A percentile compares a stretch with the other conserved stretches of the same genome.
Evolutionary conservation across 345 rosid species (phyloP).

Genomic region (Stellera chamaejasme): DNA sequence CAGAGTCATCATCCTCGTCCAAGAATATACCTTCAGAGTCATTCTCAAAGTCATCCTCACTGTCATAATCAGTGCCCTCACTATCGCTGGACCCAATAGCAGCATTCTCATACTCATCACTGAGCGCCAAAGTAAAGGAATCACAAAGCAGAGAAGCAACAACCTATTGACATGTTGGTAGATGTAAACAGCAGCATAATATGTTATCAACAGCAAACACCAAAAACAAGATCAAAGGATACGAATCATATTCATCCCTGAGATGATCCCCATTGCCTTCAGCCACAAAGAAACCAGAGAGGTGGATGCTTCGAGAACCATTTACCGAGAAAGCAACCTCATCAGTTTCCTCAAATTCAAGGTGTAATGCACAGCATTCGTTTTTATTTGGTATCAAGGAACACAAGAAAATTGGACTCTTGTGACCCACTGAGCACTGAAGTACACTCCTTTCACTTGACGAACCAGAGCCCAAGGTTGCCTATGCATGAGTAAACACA

Average conservation of each 20-base stretch:
- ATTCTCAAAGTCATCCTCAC: conserved; percentile 50
- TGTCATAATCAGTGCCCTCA: conserved; percentile 54
- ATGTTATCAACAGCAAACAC: not conserved
- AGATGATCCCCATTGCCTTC: conserved; percentile 35
- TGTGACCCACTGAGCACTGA: conserved; percentile 63
- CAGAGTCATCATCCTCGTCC: conserved; percentile 23
- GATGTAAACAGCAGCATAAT: not conserved
- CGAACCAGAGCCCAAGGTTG: conserved; percentile 78
- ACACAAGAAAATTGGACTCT: conserved; percentile 58
- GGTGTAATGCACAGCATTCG: conserved; percentile 72
- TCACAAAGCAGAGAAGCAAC: conserved; percentile 3
- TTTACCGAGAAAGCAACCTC: conserved; percentile 70
- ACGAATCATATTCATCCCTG: conserved; percentile 59
- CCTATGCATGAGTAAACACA: conserved; percentile 33
- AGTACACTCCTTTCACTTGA: conserved; percentile 54
- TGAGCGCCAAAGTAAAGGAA: conserved; percentile 29
- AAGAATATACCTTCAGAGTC: conserved; percentile 16
- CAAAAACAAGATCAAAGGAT: conserved; percentile 37
- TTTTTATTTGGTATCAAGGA: conserved; percentile 58
- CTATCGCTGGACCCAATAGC: conserved; percentile 38
- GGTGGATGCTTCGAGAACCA: conserved; percentile 76
- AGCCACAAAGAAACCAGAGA: conserved; percentile 65
- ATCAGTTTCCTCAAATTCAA: conserved; percentile 64
- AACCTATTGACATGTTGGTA: not conserved
- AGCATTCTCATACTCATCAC: conserved; percentile 55